Percentiles rank a stretch among this genome's conserved stretches.
phyloP scores from a whole-genome alignment of 1,284 basidiomycete genomes.

The Austroboletus olivaceoglutinosus region DNA sequence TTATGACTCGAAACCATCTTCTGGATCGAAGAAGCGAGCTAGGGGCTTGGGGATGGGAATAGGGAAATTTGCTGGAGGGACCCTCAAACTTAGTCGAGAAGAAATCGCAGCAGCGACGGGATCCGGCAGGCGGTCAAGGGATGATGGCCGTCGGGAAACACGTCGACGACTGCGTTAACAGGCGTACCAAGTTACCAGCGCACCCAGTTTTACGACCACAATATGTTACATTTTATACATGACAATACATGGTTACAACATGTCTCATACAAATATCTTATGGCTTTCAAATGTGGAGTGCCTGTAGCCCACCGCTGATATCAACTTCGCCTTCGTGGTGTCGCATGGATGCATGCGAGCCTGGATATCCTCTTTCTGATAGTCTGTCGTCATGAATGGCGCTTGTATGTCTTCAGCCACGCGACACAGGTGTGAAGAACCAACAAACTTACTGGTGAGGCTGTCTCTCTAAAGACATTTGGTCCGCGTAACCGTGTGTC shows the following conservation, averaged over 20 bases:
- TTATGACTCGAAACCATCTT: slow-evolving; percentile 44
- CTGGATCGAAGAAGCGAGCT: slow-evolving; percentile 46
- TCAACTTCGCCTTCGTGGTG: slow-evolving; percentile 24
- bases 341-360: slow-evolving; percentile 13
- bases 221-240: slow-evolving; percentile 6
- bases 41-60: slow-evolving; percentile 73
- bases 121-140: slow-evolving; percentile 8
- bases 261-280: slow-evolving; percentile 10
- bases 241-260: slow-evolving; percentile 2
- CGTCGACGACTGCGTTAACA: slow-evolving; percentile 15
- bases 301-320: slow-evolving; percentile 21
- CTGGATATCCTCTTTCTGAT: slow-evolving; percentile 25
- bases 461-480: slow-evolving; percentile 18
- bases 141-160: slow-evolving; percentile 16
- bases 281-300: slow-evolving; percentile 22
- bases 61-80: slow-evolving; percentile 69
- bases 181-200: not conserved
- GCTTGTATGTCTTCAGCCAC: slow-evolving; percentile 21
- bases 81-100: slow-evolving; percentile 57
- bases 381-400: slow-evolving; percentile 26
- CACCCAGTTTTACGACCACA: not conserved
- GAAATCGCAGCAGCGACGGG: slow-evolving; percentile 54
- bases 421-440: not conserved
- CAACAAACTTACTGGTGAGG: slow-evolving; percentile 20
- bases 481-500: slow-evolving; percentile 22